phyloP scores from a whole-genome alignment of 441 rosid species.

The Populus hybrid region DNA sequence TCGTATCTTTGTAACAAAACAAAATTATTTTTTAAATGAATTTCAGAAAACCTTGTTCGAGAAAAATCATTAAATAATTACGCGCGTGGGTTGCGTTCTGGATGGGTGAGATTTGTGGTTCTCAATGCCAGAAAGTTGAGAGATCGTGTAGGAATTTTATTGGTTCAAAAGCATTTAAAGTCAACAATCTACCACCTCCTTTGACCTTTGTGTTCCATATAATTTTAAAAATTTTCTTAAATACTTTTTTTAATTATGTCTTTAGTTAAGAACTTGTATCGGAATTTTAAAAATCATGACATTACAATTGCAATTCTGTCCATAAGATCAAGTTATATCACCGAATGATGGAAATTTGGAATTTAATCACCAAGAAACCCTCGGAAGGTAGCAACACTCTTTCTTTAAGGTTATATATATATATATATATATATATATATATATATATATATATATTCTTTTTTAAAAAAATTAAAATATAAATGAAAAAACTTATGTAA shows the following conservation, averaged over 20 bases:
- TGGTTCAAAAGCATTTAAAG: background rate
- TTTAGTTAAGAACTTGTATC: background rate
- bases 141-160: constrained; percentile 6
- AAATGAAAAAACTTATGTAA: no score
- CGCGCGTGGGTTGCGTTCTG: constrained; percentile 3
- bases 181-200: constrained; percentile 1
- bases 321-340: background rate
- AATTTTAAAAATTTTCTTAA: background rate
- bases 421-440: no score
- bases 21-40: background rate
- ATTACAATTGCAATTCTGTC: background rate
- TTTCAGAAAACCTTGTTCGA: background rate
- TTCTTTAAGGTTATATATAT: no score
- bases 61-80: background rate
- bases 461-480: no score
- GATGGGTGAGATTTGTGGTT: background rate
- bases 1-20: constrained; percentile 12
- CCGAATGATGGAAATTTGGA: background rate
- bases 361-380: no score
- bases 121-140: background rate
- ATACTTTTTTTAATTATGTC: background rate
- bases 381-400: no score
- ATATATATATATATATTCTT: no score
- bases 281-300: background rate
- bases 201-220: constrained; percentile 9